A percentile compares a stretch with the other conserved stretches of the same genome.
phyloP scores from a whole-genome alignment of 1,139 yeast genomes.

The Diutina mesorugosa region DNA sequence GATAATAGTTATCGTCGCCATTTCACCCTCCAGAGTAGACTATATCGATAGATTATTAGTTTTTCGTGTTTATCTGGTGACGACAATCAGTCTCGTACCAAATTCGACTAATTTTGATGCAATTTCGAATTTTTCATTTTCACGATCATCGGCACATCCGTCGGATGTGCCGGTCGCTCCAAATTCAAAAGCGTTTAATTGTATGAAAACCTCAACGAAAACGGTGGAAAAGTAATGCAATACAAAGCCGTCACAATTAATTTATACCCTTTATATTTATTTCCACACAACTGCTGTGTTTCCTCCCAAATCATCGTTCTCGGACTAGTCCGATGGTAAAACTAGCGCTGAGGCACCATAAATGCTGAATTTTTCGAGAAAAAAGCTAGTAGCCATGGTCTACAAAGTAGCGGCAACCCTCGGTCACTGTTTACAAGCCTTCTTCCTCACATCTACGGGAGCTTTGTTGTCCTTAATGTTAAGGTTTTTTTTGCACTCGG shows the following conservation, averaged over 20 bases:
- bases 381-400: not conserved
- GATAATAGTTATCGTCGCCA: not conserved
- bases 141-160: not conserved
- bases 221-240: not conserved
- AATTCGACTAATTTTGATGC: not conserved
- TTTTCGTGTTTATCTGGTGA: not conserved
- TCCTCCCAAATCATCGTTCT: not conserved
- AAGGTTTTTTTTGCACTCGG: not conserved
- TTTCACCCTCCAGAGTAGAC: not conserved
- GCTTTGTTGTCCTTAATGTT: not conserved
- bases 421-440: not conserved
- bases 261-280: too few relatives aligned
- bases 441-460: not conserved
- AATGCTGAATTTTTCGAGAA: not conserved
- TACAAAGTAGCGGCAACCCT: not conserved
- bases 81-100: not conserved
- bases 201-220: too few relatives aligned
- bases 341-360: not conserved
- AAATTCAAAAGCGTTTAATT: too few relatives aligned
- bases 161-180: not conserved
- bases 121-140: not conserved
- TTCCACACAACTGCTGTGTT: not conserved
- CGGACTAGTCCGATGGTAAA: not conserved
- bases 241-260: not conserved
- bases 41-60: too few relatives aligned